Conservation (phyloP, 768 basidiomycete genomes). For the Mycena maculata region DNA sequence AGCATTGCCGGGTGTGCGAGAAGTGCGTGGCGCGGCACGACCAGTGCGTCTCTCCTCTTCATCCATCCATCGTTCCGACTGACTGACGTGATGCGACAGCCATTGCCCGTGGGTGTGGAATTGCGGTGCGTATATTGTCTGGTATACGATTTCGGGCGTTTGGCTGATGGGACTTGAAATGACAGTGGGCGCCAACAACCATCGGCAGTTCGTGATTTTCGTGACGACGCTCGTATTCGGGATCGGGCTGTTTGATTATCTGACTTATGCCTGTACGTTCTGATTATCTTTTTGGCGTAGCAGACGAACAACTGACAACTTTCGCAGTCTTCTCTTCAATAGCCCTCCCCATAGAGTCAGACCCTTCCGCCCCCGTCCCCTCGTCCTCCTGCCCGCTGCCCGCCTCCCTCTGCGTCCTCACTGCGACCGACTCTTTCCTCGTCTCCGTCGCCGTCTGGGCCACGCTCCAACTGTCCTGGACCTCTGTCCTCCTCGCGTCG, state of each 20-base stretch:
- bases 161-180: conserved; percentile 40
- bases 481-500: conserved; percentile 82
- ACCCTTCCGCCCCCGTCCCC: conserved; percentile 42
- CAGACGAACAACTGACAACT: neutral
- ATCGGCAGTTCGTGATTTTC: conserved; percentile 96
- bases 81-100: conserved; percentile 51
- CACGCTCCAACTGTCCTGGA: conserved; percentile 96
- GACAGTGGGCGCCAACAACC: conserved; percentile 88
- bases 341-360: conserved; percentile 45
- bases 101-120: conserved; percentile 99
- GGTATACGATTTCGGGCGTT: neutral
- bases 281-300: neutral
- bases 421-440: conserved; percentile 84
- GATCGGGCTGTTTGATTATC: conserved; percentile 83
- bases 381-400: conserved; percentile 79
- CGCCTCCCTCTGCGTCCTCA: conserved; percentile 73
- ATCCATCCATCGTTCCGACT: neutral
- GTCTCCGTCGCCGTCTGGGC: conserved; percentile 87
- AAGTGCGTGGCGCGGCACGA: conserved; percentile 91
- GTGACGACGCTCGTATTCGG: conserved; percentile 87
- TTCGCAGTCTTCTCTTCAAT: conserved; percentile 66
- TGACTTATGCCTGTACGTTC: conserved; percentile 82
- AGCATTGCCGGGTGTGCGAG: conserved; percentile 94
- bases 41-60: conserved; percentile 70
- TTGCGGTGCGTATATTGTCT: conserved; percentile 70